These are phyloP conservation scores for Magnusiomyces sp. DNA, from an alignment of 1,139 yeast species.

Conservation along the genomic window DNA sequence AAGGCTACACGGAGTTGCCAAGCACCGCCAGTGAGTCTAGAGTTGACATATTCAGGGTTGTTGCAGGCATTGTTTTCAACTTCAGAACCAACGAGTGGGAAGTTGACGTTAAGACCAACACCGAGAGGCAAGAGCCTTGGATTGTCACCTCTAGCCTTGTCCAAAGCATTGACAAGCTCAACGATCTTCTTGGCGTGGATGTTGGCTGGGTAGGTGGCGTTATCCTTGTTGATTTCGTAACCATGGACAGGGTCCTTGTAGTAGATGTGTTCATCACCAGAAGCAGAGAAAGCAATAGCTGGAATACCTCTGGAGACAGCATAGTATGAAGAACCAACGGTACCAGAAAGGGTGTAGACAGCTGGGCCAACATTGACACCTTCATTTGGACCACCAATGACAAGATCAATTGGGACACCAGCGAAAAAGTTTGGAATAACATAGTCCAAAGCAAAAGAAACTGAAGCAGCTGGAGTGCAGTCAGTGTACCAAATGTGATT, in stretches of 20 bases:
- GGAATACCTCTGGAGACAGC: slow-evolving; percentile 40
- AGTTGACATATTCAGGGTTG: slow-evolving; percentile 2
- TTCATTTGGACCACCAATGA: slow-evolving; percentile 42
- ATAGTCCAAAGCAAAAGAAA: slow-evolving; percentile 15
- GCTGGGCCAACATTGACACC: slow-evolving; percentile 39
- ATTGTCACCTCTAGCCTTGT: slow-evolving; percentile 27
- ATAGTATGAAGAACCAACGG: slow-evolving; percentile 38
- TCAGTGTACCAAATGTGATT: slow-evolving; percentile 36
- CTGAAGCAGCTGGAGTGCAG: slow-evolving; percentile 17
- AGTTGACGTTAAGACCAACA: slow-evolving; percentile 39
- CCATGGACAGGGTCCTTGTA: slow-evolving; percentile 4
- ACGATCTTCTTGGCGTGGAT: slow-evolving; percentile 35
- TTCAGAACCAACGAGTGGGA: slow-evolving; percentile 27
- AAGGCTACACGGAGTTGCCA: background rate
- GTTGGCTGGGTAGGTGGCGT: slow-evolving; percentile 29
- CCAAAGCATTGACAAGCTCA: slow-evolving; percentile 33
- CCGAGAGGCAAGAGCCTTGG: slow-evolving; percentile 34
- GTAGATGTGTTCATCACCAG: slow-evolving; percentile 8
- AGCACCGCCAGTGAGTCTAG: slow-evolving; percentile 8
- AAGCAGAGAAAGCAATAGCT: slow-evolving; percentile 23
- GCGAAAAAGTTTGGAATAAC: slow-evolving; percentile 32
- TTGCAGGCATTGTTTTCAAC: slow-evolving; percentile 1
- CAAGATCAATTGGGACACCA: slow-evolving; percentile 35
- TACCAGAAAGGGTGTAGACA: slow-evolving; percentile 37
- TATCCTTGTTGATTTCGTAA: slow-evolving; percentile 19